phyloP scores from a whole-genome alignment of 768 basidiomycete species.

The Tricholoma furcatifolium region DNA sequence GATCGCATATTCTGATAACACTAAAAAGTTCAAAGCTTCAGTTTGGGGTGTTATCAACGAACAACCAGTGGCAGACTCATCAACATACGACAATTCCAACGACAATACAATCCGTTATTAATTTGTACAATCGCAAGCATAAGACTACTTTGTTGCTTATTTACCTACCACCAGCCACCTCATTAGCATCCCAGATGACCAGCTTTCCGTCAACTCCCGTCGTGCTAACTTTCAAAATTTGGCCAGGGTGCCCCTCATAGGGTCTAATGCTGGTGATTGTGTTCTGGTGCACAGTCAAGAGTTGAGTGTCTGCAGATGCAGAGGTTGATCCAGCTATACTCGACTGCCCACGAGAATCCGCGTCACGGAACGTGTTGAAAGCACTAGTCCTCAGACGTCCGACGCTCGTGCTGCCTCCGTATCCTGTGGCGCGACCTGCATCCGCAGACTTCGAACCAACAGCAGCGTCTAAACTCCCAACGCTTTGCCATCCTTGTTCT shows the following conservation, averaged over 20 bases:
- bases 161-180: conserved; percentile 38
- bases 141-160: neutral
- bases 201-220: conserved; percentile 92
- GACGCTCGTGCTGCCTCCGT: conserved; percentile 44
- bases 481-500: conserved; percentile 72
- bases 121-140: conserved; percentile 2
- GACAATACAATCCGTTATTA: conserved; percentile 28
- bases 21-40: conserved; percentile 85
- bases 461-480: conserved; percentile 86
- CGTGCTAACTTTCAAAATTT: conserved; percentile 79
- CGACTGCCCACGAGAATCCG: conserved; percentile 74
- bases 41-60: conserved; percentile 94
- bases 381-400: conserved; percentile 91
- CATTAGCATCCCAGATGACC: conserved; percentile 84
- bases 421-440: conserved; percentile 38
- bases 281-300: conserved; percentile 94
- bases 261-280: conserved; percentile 91
- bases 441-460: conserved; percentile 44
- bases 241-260: conserved; percentile 59
- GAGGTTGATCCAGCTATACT: conserved; percentile 25
- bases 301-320: conserved; percentile 60
- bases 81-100: conserved; percentile 19
- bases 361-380: conserved; percentile 91
- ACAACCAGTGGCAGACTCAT: conserved; percentile 43
- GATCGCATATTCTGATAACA: conserved; percentile 30